Base-by-base conservation (phyloP, 768 basidiomycete genomes). In the Collybia sordida region DNA sequence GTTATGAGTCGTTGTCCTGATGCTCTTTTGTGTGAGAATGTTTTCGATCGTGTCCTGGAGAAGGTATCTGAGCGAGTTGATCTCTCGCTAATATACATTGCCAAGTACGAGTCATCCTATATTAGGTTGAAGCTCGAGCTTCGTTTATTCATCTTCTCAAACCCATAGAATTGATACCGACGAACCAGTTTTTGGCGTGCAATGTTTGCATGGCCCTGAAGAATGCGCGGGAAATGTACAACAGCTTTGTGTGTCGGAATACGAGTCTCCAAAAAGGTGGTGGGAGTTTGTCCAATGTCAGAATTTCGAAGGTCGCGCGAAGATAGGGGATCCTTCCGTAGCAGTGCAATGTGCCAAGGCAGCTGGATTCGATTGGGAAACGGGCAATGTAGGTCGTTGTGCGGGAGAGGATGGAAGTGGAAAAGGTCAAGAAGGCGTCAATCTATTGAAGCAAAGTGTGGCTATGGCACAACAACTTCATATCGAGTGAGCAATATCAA, bases 141-240 rank as follows among this genome's bases (percentile, higher is more conserved):
- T 34, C 38, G 22, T n/a, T 3, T 37, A 38, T 28, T 40, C 18
- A 35, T 25, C 47, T 42, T 51, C 41, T 21, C 31, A 35, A n/a
- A 31, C 22, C 11, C 44, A 27, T 56, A 92, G 90, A 48, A 59
- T 81, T 22, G 81, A 92, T 62, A 50, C 73, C n/a, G 77, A 79
- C 5, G 84, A 88, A 22, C 69, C 79, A n/a, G 72, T 73, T 42
- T 91, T 86, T 61, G 93, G 93, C n/a, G 81, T 88, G 24, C 78
- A 70, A 27, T 97, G 94, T 69, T 77, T 78, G 74, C 93, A 96
- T 61, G 93, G 93, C 15, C 70, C 71, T 4, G 66, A 77, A 45
- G 94, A 98, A 67, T 97, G 94, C 60, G 82, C 82, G 12, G 94
- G 90, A 37, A 93, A 96, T 69, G 82, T 93, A 15, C 89, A 97